Percentiles rank a stretch among this genome's conserved stretches.
These are phyloP conservation scores for Orbilia ellipsospora DNA, from an alignment of 2,329 filamentous ascomycete species.

Conservation along the genomic window DNA sequence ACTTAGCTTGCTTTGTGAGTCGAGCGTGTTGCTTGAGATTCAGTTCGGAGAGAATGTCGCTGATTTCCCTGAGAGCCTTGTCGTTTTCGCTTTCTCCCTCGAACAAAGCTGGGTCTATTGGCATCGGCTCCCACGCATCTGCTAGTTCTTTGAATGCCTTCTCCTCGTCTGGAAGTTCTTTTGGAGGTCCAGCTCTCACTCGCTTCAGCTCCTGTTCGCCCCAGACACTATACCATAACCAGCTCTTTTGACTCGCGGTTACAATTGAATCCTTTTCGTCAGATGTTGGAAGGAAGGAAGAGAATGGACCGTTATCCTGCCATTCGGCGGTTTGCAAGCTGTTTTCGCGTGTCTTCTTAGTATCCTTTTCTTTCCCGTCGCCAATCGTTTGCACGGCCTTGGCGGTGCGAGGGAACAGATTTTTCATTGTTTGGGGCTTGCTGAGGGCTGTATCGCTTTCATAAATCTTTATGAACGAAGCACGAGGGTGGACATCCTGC, in stretches of 20 bases:
- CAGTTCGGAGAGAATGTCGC: conserved; percentile 18
- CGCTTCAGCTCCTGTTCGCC: conserved; percentile 31
- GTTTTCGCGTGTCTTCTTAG: conserved; percentile 6
- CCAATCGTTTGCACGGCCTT: conserved; percentile 17
- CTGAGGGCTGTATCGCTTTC: not conserved
- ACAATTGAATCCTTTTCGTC: conserved; percentile 18
- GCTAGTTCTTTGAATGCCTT: conserved; percentile 33
- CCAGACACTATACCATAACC: conserved; percentile 25
- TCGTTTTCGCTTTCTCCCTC: conserved; percentile 38
- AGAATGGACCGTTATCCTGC: conserved; percentile 35
- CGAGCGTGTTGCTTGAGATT: conserved; percentile 25
- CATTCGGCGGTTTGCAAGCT: conserved; percentile 26
- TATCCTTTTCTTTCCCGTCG: conserved; percentile 15
- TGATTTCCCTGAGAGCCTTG: conserved; percentile 37
- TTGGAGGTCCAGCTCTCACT: not conserved
- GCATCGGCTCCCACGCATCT: conserved; percentile 38
- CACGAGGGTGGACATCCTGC: conserved; percentile 15
- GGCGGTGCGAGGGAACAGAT: conserved; percentile 3
- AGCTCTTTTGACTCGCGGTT: conserved; percentile 5
- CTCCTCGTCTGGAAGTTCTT: conserved; percentile 21
- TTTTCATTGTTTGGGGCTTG: conserved; percentile 11
- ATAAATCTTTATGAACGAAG: conserved; percentile 19
- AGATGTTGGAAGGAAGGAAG: conserved; percentile 31
- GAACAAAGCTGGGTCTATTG: conserved; percentile 46
- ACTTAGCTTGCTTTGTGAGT: conserved; percentile 21